These are phyloP conservation scores for Xylaria acuta DNA, from an alignment of 495 filamentous ascomycete genomes.

Conservation along the genomic window DNA sequence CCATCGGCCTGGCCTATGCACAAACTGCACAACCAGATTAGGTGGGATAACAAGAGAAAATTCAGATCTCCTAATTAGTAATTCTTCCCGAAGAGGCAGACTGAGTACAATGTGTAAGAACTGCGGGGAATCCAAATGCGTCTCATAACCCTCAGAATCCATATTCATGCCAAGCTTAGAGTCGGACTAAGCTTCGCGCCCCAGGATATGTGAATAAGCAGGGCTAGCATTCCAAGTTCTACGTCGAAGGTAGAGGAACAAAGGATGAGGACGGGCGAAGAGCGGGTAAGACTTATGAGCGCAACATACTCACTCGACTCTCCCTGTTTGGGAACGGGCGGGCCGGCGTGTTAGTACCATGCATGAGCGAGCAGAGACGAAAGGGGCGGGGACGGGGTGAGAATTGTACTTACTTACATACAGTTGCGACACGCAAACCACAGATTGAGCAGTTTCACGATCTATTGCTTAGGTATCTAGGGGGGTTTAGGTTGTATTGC, in stretches of 20 bases:
- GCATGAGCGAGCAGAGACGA: conserved; percentile 12
- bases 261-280: neutral
- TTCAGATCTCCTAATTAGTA: neutral
- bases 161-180: neutral
- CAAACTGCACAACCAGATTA: neutral
- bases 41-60: neutral
- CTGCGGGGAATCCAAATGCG: neutral
- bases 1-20: too few relatives aligned
- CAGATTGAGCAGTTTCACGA: neutral
- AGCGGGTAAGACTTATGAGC: neutral
- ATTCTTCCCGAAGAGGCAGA: neutral
- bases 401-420: neutral
- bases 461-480: conserved; percentile 9
- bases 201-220: neutral
- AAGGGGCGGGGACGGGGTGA: neutral
- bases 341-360: conserved; percentile 17
- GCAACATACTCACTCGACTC: neutral
- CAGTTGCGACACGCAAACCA: neutral
- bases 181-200: neutral
- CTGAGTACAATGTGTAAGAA: neutral
- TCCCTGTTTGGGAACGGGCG: neutral
- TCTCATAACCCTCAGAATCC: neutral
- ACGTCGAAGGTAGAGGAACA: neutral
- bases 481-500: conserved; percentile 13
- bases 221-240: neutral